Percentiles rank a stretch among this genome's conserved stretches.
Evolutionary conservation across 805 yeast species (phyloP).

Genomic region (Yamadazyma sp.): DNA sequence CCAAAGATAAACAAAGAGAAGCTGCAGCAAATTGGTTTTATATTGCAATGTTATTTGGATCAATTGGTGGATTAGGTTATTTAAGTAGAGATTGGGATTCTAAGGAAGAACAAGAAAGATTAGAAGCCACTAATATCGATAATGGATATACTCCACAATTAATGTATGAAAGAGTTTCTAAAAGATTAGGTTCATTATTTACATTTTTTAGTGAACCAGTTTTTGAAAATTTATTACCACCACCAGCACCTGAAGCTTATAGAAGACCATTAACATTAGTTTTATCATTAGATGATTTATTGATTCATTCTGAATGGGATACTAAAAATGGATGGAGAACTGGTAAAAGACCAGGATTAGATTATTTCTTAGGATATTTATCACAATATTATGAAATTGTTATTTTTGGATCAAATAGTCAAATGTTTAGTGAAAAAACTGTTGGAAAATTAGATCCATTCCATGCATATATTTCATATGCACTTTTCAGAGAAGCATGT

Average conservation of each 20-base stretch:
- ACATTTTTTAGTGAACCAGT: conserved; percentile 91
- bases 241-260: conserved; percentile 86
- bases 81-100: conserved; percentile 84
- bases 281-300: conserved; percentile 81
- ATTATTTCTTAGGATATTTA: conserved; percentile 90
- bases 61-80: conserved; percentile 55
- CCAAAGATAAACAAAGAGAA: conserved; percentile 81
- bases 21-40: conserved; percentile 74
- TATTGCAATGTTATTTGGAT: conserved; percentile 53
- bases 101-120: conserved; percentile 55
- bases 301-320: conserved; percentile 91
- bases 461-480: conserved; percentile 83
- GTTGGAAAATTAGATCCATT: conserved; percentile 90
- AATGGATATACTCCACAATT: conserved; percentile 67
- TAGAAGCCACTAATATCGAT: conserved; percentile 47
- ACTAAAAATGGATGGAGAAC: conserved; percentile 95
- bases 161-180: conserved; percentile 65
- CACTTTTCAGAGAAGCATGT: conserved; percentile 88
- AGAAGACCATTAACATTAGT: conserved; percentile 91
- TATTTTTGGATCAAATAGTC: conserved; percentile 78
- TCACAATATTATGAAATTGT: conserved; percentile 97
- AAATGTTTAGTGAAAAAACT: conserved; percentile 80
- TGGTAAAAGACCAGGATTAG: conserved; percentile 98
- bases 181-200: conserved; percentile 72
- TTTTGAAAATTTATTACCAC: conserved; percentile 89